Conservation (phyloP, 164 flowering plant species). For the Liquidambar formosana region DNA sequence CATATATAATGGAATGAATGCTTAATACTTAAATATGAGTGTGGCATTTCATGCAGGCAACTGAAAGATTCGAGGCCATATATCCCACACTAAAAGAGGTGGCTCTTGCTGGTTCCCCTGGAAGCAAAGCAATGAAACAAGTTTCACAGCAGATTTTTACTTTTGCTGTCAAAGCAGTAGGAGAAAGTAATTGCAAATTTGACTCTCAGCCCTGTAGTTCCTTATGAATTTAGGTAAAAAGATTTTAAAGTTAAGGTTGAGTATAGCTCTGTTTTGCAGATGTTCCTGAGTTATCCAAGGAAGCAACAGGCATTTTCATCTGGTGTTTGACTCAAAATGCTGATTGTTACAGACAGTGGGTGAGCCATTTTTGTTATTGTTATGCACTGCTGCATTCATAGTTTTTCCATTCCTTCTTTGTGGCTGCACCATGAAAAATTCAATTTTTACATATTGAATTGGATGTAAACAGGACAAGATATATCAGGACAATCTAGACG, state of each 20-base stretch:
- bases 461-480: slow-evolving; percentile 57
- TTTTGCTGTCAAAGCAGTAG: slow-evolving; percentile 53
- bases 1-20: background rate
- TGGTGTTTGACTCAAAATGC: slow-evolving; percentile 74
- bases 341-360: slow-evolving; percentile 90
- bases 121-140: slow-evolving; percentile 91
- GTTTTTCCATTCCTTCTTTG: background rate
- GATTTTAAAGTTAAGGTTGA: background rate
- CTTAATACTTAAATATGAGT: slow-evolving; percentile 8
- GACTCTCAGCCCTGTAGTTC: background rate
- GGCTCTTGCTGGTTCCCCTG: slow-evolving; percentile 79
- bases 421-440: background rate
- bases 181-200: slow-evolving; percentile 46
- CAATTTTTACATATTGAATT: background rate
- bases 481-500: slow-evolving; percentile 68
- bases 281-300: slow-evolving; percentile 56
- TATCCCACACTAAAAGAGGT: slow-evolving; percentile 83
- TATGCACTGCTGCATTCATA: background rate
- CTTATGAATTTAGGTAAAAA: background rate
- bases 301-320: slow-evolving; percentile 58
- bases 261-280: slow-evolving; percentile 36
- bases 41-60: slow-evolving; percentile 49
- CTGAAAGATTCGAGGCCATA: slow-evolving; percentile 87
- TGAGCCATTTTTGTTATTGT: slow-evolving; percentile 24
- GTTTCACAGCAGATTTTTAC: slow-evolving; percentile 64